A percentile compares a stretch with the other conserved stretches of the same genome.
These are phyloP conservation scores for Wickerhamiella spandovensis DNA, from an alignment of 805 yeast species.

Conservation along the genomic window DNA sequence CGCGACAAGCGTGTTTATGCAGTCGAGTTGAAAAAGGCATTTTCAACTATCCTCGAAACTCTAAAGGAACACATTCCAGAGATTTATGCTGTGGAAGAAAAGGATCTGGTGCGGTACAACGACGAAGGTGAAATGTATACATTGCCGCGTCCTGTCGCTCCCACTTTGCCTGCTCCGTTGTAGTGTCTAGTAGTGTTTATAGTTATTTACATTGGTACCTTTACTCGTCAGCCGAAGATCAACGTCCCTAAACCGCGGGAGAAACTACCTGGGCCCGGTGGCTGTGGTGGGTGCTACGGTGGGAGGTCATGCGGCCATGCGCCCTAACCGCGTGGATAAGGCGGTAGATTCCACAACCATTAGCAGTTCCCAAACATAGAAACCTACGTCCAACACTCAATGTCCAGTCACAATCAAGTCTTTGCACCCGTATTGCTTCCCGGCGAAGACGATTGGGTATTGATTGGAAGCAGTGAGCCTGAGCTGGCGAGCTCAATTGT, in stretches of 20 bases:
- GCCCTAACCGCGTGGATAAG: background rate
- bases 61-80: conserved; percentile 54
- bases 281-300: too few species aligned
- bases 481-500: background rate
- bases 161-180: conserved; percentile 7
- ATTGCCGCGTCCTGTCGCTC: conserved; percentile 28
- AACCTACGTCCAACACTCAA: background rate
- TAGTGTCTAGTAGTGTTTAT: background rate
- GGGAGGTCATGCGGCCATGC: too few species aligned
- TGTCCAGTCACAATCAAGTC: background rate
- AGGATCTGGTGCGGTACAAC: conserved; percentile 77
- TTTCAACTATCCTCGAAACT: conserved; percentile 41
- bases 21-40: conserved; percentile 56
- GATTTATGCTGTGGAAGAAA: conserved; percentile 68
- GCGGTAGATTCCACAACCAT: background rate
- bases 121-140: conserved; percentile 76
- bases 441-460: background rate
- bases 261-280: too few species aligned
- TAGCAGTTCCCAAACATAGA: background rate
- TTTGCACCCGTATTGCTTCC: background rate
- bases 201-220: too few species aligned
- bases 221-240: too few species aligned
- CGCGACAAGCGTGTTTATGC: conserved; percentile 69
- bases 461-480: background rate
- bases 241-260: too few species aligned